These are phyloP conservation scores for Scytalidium sp. DNA, from an alignment of 2,329 filamentous ascomycete species.

Conservation along the genomic window DNA sequence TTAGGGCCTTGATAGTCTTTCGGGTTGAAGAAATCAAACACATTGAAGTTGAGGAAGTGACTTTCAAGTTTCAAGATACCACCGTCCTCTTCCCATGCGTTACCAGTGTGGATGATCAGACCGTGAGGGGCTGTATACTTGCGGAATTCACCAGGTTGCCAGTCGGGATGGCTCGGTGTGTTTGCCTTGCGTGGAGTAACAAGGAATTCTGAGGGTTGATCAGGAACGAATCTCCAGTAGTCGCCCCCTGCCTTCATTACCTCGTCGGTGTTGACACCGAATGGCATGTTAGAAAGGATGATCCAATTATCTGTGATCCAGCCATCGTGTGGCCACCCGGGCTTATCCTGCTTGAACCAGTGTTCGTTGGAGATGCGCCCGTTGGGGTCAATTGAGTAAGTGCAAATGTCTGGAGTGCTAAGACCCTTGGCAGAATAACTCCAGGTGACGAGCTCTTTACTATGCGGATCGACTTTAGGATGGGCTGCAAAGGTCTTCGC, in stretches of 20 bases:
- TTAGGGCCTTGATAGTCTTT: no score
- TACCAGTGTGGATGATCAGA: no score
- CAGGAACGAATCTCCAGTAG: background rate
- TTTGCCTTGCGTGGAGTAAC: background rate
- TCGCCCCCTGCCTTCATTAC: background rate
- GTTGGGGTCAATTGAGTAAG: background rate
- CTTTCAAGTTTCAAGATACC: no score
- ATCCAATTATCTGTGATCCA: background rate
- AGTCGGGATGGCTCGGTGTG: no score
- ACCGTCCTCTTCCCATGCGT: no score
- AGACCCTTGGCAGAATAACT: background rate
- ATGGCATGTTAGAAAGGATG: background rate
- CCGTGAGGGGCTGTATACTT: no score
- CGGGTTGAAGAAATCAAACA: no score
- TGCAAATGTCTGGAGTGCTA: background rate
- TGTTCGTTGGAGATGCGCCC: background rate
- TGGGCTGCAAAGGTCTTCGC: no score
- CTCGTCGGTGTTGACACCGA: background rate
- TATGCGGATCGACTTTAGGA: background rate
- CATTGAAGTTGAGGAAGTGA: no score
- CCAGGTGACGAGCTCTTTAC: background rate
- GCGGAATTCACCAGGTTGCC: no score
- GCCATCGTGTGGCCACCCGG: background rate
- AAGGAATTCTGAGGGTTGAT: background rate
- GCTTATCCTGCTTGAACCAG: background rate